Conservation (phyloP, 2,329 filamentous ascomycete genomes). For the Xylogone sp. region DNA sequence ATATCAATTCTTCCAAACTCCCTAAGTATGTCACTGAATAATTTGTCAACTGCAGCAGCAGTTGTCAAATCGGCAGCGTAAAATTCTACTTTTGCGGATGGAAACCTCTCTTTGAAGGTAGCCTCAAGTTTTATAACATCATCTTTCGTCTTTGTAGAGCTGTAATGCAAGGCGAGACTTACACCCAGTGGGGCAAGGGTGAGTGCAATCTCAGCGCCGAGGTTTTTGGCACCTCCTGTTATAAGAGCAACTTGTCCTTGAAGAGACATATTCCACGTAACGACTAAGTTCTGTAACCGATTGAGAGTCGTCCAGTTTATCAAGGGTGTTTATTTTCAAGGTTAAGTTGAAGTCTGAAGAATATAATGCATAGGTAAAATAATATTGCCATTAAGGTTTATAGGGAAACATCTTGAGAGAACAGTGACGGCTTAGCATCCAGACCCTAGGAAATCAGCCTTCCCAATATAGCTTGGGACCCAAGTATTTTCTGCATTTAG, state of each 20-base stretch:
- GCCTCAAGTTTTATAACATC: slow-evolving; percentile 32
- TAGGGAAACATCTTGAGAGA: too few relatives aligned
- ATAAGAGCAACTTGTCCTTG: slow-evolving; percentile 37
- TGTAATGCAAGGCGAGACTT: slow-evolving; percentile 37
- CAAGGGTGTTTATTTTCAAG: too few relatives aligned
- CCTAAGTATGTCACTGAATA: slow-evolving; percentile 36
- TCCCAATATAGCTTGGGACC: too few relatives aligned
- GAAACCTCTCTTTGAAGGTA: slow-evolving; percentile 31
- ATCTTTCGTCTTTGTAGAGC: slow-evolving; percentile 34
- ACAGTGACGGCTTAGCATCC: too few relatives aligned
- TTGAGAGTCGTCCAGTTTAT: too few relatives aligned
- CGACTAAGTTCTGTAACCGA: too few relatives aligned
- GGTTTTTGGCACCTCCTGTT: slow-evolving; percentile 38
- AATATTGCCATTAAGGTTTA: too few relatives aligned
- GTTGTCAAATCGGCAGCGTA: slow-evolving; percentile 41
- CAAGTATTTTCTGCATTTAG: too few relatives aligned
- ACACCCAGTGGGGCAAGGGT: slow-evolving; percentile 33
- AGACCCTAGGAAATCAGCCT: too few relatives aligned
- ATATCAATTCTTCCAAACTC: slow-evolving; percentile 45
- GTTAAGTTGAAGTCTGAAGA: too few relatives aligned
- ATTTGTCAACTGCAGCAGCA: slow-evolving; percentile 32
- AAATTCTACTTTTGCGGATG: slow-evolving; percentile 31
- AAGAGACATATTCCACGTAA: slow-evolving; percentile 33
- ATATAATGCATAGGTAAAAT: too few relatives aligned
- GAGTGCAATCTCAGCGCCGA: slow-evolving; percentile 35